These are phyloP conservation scores for Rubia balearica DNA, from an alignment of 305 asterid species.

Conservation along the genomic window DNA sequence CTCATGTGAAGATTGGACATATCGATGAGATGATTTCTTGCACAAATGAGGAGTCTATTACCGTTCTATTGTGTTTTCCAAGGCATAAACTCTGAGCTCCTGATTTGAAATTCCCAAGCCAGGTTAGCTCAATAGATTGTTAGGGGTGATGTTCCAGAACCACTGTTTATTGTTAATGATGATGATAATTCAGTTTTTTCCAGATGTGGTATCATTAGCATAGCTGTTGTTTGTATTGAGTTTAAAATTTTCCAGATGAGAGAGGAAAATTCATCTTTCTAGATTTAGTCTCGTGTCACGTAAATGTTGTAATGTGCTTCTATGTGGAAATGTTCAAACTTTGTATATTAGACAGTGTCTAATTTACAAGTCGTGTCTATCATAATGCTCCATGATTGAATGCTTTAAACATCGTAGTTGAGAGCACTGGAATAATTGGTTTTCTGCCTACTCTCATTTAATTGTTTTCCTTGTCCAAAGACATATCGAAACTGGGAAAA, in stretches of 20 bases:
- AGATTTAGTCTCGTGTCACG: background rate
- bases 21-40: background rate
- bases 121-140: too few species aligned
- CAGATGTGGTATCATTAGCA: too few species aligned
- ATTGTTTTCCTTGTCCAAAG: conserved; percentile 78
- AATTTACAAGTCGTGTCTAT: background rate
- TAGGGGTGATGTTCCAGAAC: too few species aligned
- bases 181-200: too few species aligned
- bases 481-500: conserved; percentile 96
- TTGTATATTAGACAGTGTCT: too few species aligned
- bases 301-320: background rate
- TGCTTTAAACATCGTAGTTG: background rate
- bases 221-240: too few species aligned
- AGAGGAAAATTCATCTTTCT: background rate
- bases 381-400: background rate
- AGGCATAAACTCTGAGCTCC: too few species aligned
- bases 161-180: too few species aligned
- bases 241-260: background rate
- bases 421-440: conserved; percentile 10
- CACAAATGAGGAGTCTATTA: background rate
- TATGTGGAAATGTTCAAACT: background rate
- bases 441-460: conserved; percentile 32
- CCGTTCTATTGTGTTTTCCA: background rate
- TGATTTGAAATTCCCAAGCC: too few species aligned
- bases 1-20: too few species aligned